phyloP scores from a whole-genome alignment of 2,329 filamentous ascomycete genomes.

The Bipolaris sorokiniana region DNA sequence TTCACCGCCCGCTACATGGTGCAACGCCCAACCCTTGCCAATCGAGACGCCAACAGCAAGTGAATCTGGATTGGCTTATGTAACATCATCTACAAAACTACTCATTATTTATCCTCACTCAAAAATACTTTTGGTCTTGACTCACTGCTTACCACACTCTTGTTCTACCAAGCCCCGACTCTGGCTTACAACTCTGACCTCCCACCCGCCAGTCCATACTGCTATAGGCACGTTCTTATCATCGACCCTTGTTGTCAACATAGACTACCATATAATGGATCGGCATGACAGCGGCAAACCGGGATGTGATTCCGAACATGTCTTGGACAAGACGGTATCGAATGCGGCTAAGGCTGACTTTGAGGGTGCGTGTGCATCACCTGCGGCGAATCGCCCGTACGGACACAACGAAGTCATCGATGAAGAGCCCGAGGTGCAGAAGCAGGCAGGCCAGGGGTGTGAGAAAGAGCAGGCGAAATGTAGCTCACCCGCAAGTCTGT shows the following conservation, averaged over 20 bases:
- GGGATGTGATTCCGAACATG: background rate
- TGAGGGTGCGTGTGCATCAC: conserved; percentile 2
- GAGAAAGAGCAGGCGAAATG: background rate
- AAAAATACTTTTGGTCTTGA: background rate
- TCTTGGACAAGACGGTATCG: conserved; percentile 7
- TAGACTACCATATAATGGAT: background rate
- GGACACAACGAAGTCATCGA: conserved; percentile 11
- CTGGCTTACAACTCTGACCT: background rate
- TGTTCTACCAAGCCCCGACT: background rate
- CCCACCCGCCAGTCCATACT: background rate
- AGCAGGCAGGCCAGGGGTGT: conserved; percentile 4
- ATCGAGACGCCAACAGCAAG: background rate
- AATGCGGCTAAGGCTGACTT: conserved; percentile 1
- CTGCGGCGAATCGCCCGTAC: background rate
- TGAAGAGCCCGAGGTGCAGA: conserved; percentile 11
- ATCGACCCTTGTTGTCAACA: background rate
- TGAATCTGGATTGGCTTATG: background rate
- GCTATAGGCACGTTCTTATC: background rate
- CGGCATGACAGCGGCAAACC: background rate
- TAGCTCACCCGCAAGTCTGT: background rate
- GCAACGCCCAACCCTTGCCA: background rate
- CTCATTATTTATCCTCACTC: background rate
- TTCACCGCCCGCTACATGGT: background rate
- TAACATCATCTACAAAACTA: background rate
- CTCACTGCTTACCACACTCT: background rate